Percentiles rank a stretch among this genome's conserved stretches.
Evolutionary conservation across 1,284 basidiomycete species (phyloP).

Genomic region (Pseudozyma thailandica): DNA sequence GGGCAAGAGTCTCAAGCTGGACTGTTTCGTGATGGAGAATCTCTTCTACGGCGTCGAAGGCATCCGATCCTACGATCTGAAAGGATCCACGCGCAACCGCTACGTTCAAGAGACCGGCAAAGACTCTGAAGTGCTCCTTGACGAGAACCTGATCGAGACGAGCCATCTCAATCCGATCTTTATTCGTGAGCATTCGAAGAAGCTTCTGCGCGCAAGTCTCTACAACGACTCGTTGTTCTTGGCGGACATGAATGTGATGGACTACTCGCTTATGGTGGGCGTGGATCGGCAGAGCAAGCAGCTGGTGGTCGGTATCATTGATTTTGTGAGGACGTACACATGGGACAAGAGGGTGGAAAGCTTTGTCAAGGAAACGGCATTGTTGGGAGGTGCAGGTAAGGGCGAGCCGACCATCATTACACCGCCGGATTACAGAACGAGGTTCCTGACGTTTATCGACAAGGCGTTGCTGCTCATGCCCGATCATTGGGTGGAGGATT

Average conservation of each 20-base stretch:
- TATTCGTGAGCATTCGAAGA: constrained; percentile 92
- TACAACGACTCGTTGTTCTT: constrained; percentile 89
- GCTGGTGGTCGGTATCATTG: constrained; percentile 91
- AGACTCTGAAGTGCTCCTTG: constrained; percentile 87
- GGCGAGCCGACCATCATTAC: constrained; percentile 66
- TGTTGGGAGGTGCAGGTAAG: constrained; percentile 76
- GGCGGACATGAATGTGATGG: constrained; percentile 92
- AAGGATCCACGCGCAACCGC: constrained; percentile 64
- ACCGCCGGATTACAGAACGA: constrained; percentile 63
- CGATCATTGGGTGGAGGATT: constrained; percentile 60
- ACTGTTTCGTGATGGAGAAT: constrained; percentile 95
- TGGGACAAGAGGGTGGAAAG: constrained; percentile 99
- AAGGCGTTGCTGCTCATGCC: constrained; percentile 58
- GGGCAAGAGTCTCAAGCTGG: constrained; percentile 87
- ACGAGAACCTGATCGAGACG: constrained; percentile 86
- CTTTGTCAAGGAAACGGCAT: constrained; percentile 94
- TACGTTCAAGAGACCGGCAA: constrained; percentile 87
- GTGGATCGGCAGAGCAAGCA: constrained; percentile 70
- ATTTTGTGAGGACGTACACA: constrained; percentile 91
- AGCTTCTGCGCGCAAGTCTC: constrained; percentile 86
- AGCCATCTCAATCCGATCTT: constrained; percentile 79
- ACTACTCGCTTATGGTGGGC: constrained; percentile 95
- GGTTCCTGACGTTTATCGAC: constrained; percentile 66
- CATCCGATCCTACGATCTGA: constrained; percentile 73
- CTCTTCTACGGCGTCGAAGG: constrained; percentile 91